Evolutionary conservation across 345 rosid genomes (phyloP), one percentile per base, ranked within the genome.

Genomic region (Gossypium mustelinum): DNA sequence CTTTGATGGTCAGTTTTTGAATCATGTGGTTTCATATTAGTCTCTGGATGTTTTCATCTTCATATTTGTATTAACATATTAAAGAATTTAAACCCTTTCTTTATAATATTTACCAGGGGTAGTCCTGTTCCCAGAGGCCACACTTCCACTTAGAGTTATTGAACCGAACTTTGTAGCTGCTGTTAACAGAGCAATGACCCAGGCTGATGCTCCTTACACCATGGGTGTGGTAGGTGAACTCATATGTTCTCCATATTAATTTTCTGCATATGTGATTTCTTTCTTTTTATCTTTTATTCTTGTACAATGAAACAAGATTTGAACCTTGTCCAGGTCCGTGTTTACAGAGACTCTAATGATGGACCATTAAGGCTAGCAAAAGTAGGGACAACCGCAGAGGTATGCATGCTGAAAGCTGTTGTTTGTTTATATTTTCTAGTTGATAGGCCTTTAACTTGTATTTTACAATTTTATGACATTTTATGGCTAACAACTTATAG

Each of bases 331-430:
- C 80, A 95, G 99, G 82, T 95, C 79, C 92, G 78, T 83, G 86
- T 84, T 70, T 86, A 75, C 76, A 74, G 84, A 70, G 88, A 88
- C 79, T 62, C 78, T 55, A 79, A 54, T 14, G 83, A 73, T 79
- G 11, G 79, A 55, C 85, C 72, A 59, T 57, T 75, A 64, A 91
- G 76, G 77, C 86, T 88, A 81, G 87, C 96, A 48, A 83, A 77
- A 18, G 82, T 87, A 13, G 99, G 99, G 73, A 95, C 99, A 78
- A 95, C 97, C 34, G 99, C 98, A 27, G 99, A 93, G 97, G 99
- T 95, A 80, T 58, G 16, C 22, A 67, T 76, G 51, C 61, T 72
- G 51, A 58, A 59, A 51, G 50, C 11, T 73, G 18, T 41, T 27
- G 58, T 43, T 29, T 22, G 51, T 68, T 7, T 61, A 55, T 62